Evolutionary conservation across 2,329 filamentous ascomycete species (phyloP).

Genomic region (Diaporthe vexans): DNA sequence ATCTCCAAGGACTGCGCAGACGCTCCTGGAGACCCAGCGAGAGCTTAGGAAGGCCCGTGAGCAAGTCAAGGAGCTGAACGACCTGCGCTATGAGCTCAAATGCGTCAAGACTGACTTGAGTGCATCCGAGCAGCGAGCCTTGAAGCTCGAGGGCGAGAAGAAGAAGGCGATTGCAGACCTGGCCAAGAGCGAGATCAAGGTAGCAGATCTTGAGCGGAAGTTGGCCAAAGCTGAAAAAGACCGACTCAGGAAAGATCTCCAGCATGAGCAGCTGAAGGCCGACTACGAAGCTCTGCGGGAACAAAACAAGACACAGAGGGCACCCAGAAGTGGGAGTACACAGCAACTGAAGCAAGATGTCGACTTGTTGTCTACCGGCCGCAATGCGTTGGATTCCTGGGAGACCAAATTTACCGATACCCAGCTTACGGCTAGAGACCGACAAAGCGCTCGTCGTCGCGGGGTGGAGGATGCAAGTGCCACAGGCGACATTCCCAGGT

Average conservation of each 20-base stretch:
- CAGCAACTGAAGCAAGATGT: constrained; percentile 46
- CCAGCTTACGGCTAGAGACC: constrained; percentile 46
- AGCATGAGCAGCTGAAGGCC: constrained; percentile 56
- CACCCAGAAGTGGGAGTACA: constrained; percentile 54
- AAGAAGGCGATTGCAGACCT: constrained; percentile 51
- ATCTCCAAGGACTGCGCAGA: constrained; percentile 65
- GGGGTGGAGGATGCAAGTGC: constrained; percentile 39
- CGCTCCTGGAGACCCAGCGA: constrained; percentile 65
- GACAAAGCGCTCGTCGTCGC: constrained; percentile 43
- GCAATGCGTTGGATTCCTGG: constrained; percentile 42
- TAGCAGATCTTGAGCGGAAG: constrained; percentile 49
- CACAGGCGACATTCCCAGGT: constrained; percentile 40
- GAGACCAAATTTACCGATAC: constrained; percentile 50
- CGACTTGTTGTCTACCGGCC: constrained; percentile 44
- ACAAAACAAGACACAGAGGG: constrained; percentile 67
- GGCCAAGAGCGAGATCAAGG: constrained; percentile 45
- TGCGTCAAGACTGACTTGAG: constrained; percentile 65
- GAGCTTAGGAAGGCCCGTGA: constrained; percentile 68
- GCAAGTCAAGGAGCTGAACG: constrained; percentile 66
- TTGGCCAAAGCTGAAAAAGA: constrained; percentile 45
- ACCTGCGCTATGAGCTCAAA: constrained; percentile 67
- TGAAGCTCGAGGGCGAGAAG: constrained; percentile 55
- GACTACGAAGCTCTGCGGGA: constrained; percentile 68
- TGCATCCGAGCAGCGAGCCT: constrained; percentile 60
- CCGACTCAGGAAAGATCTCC: constrained; percentile 48